Evolutionary conservation across 331 rosid genomes (phyloP).

Genomic region (Ulmus americana): DNA sequence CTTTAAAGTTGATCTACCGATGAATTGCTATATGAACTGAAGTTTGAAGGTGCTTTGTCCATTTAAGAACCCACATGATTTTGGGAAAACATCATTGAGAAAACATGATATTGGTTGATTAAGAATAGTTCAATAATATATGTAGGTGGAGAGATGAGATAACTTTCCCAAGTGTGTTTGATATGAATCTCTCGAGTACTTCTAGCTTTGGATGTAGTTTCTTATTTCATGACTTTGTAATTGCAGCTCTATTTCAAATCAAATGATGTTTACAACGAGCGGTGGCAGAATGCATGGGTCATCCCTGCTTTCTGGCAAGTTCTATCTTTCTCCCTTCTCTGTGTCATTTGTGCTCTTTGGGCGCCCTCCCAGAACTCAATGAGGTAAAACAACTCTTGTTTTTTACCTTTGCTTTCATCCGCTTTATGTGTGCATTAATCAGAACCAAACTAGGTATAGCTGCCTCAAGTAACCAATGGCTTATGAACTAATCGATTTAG

Average conservation of each 20-base stretch:
- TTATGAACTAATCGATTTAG: too few species aligned
- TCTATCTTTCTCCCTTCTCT: conserved; percentile 75
- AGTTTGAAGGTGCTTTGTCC: too few species aligned
- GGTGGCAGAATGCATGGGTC: conserved; percentile 95
- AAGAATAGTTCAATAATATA: too few species aligned
- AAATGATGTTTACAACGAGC: conserved; percentile 78
- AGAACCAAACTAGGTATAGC: too few species aligned
- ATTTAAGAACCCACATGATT: too few species aligned
- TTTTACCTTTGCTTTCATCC: neutral
- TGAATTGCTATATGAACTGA: too few species aligned
- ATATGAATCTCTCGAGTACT: neutral
- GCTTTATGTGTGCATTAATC: neutral
- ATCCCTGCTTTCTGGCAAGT: conserved; percentile 98
- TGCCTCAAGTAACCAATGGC: too few species aligned
- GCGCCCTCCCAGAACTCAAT: conserved; percentile 93
- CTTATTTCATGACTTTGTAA: conserved; percentile 18
- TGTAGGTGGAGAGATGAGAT: too few species aligned
- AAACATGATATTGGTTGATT: too few species aligned
- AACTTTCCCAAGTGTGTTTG: too few species aligned
- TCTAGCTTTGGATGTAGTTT: neutral
- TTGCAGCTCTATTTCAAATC: conserved; percentile 88
- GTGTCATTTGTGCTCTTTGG: conserved; percentile 84
- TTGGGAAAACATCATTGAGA: too few species aligned
- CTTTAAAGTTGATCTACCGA: conserved; percentile 1
- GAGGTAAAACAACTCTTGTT: conserved; percentile 39